Base-by-base conservation (phyloP, 495 filamentous ascomycete genomes). In the Neurospora sp. region DNA sequence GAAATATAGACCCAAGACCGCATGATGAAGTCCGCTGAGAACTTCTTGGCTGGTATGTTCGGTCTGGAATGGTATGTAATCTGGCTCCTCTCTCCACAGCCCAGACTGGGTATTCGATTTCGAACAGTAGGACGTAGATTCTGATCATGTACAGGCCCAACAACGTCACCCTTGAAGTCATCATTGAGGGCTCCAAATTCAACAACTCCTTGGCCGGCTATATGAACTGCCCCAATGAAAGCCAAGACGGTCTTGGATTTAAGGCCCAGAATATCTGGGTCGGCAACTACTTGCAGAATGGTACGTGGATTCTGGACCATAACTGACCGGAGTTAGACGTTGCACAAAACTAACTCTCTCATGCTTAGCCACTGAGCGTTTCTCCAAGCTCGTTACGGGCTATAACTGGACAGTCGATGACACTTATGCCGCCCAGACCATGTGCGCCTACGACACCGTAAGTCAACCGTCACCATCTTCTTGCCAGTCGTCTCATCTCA, bases 361-460 rank as follows among this genome's bases (percentile, higher is more conserved):
- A 3, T 16, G 11, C 10, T 46, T 22, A 80, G 86, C 87, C 16
- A 87, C 87, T 6, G 72, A 76, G 4, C 78, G 86, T 6, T 81
- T 91, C 68, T 77, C 83, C n/a, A 68, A 74, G 2, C 77, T 85
- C 74, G 80, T 85, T n/a, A 77, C 78, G 0, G 83, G 82, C 69
- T 86, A 88, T 76, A 83, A 88, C 53, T 85, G 86, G 76, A 86
- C 84, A 0, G 48, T 85, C 10, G 74, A 78, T 12, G 87, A 90
- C 72, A 81, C 83, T 1, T 88, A 90, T 74, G 81, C 81, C 12
- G 86, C 88, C 68, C 88, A 90, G 77, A 85, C 94, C 73, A 82
- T 96, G 70, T 97, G 93, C 77, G 87, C 93, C 1, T 97, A 93
- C 78, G 88, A 91, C 73, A 94, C 92, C 0, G 87, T 77, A 16